Conservation (phyloP, 495 filamentous ascomycete species). For the Aspergillus taichungensis region DNA sequence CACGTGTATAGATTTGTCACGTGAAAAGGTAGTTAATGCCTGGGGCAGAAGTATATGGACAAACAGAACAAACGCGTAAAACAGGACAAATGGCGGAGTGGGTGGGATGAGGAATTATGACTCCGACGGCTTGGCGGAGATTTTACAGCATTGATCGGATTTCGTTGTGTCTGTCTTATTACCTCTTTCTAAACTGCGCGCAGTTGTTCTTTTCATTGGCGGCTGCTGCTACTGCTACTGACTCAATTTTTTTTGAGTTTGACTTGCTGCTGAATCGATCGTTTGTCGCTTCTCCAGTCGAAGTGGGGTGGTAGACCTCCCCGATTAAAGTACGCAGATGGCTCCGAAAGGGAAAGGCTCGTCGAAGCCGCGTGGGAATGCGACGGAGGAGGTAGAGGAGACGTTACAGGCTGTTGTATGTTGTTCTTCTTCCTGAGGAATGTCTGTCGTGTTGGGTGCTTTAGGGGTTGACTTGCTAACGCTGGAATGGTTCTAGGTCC, state of each 20-base stretch:
- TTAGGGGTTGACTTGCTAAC: slow-evolving; percentile 13
- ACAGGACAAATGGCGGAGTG: slow-evolving; percentile 1
- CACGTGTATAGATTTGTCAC: slow-evolving; percentile 1
- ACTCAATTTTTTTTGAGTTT: neutral
- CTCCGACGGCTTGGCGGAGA: slow-evolving; percentile 29
- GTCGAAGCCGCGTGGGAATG: slow-evolving; percentile 51
- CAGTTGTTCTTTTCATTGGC: neutral
- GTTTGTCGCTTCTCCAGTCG: neutral
- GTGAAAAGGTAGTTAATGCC: neutral
- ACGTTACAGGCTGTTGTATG: slow-evolving; percentile 82
- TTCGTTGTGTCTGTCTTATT: neutral
- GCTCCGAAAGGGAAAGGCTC: slow-evolving; percentile 51
- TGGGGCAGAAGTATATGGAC: slow-evolving; percentile 1
- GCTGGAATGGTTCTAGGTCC: slow-evolving; percentile 40
- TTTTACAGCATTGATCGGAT: slow-evolving; percentile 26
- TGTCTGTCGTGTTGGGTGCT: neutral
- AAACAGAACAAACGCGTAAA: slow-evolving; percentile 21
- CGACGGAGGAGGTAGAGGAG: slow-evolving; percentile 66
- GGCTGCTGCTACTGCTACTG: neutral
- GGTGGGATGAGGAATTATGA: slow-evolving; percentile 22
- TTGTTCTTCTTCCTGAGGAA: slow-evolving; percentile 3
- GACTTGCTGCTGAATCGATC: too few species aligned
- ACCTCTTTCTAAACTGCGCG: too few species aligned
- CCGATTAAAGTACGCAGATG: slow-evolving; percentile 18
- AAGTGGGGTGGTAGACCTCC: neutral